A percentile compares a stretch with the other conserved stretches of the same genome.
phyloP scores from a whole-genome alignment of 2,329 filamentous ascomycete genomes.

The Lasiodiplodia theobromae region DNA sequence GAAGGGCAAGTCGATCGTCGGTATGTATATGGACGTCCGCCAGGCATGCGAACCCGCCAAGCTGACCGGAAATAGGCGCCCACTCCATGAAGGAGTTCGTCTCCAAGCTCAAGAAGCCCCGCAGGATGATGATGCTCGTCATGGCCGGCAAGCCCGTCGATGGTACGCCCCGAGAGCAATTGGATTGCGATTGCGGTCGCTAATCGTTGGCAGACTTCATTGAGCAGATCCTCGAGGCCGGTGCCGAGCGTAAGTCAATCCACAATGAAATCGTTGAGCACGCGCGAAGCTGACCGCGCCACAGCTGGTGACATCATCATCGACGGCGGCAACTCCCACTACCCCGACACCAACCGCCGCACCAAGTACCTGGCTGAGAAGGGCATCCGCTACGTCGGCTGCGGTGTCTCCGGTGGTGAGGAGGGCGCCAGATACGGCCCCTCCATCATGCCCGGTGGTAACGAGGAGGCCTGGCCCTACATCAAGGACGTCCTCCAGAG shows the following conservation, averaged over 20 bases:
- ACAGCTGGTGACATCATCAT: constrained; percentile 84
- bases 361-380: constrained; percentile 85
- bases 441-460: constrained; percentile 98
- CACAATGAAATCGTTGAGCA: not conserved
- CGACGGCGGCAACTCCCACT: constrained; percentile 99
- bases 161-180: constrained; percentile 32
- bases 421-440: constrained; percentile 98
- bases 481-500: constrained; percentile 99
- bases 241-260: constrained; percentile 39
- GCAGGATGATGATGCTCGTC: constrained; percentile 97
- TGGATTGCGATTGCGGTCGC: not conserved
- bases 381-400: constrained; percentile 94
- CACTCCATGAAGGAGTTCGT: constrained; percentile 94
- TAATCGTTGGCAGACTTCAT: constrained; percentile 75
- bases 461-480: constrained; percentile 85
- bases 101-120: constrained; percentile 94
- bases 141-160: constrained; percentile 98
- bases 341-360: constrained; percentile 97
- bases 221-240: constrained; percentile 77
- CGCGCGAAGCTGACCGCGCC: not conserved
- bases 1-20: constrained; percentile 83
- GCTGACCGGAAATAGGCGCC: constrained; percentile 64
- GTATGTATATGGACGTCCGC: not conserved
- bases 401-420: constrained; percentile 98
- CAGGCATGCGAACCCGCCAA: not conserved